Evolutionary conservation across 2,329 filamentous ascomycete genomes (phyloP).

Genomic region (Penicillium sp.): DNA sequence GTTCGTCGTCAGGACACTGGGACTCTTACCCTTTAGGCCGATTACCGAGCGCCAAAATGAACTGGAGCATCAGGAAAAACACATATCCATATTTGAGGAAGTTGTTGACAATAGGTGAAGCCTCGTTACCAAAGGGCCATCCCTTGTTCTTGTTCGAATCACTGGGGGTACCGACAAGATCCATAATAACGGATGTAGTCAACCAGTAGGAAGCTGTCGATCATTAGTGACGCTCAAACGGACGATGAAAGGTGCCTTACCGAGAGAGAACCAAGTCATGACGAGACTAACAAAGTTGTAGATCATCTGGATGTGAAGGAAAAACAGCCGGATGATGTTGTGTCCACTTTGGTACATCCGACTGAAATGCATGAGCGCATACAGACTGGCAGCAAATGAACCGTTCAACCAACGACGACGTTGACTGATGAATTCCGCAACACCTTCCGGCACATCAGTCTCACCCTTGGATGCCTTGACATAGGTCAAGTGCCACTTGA

Average conservation of each 20-base stretch:
- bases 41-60: constrained; percentile 92
- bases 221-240: not conserved
- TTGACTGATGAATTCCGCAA: constrained; percentile 92
- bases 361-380: constrained; percentile 94
- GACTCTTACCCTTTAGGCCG: constrained; percentile 75
- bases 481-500: constrained; percentile 97
- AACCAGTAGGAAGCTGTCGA: constrained; percentile 25
- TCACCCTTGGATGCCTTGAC: constrained; percentile 98
- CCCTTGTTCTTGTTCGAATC: constrained; percentile 19
- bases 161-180: constrained; percentile 27
- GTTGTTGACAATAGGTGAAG: constrained; percentile 79
- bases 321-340: constrained; percentile 95
- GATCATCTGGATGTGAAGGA: constrained; percentile 90
- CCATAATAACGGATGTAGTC: constrained; percentile 28
- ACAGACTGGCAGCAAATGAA: constrained; percentile 93
- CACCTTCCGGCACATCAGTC: constrained; percentile 96
- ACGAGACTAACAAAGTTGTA: constrained; percentile 88
- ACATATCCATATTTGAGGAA: constrained; percentile 88
- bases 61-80: constrained; percentile 86
- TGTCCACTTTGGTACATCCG: constrained; percentile 97
- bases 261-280: constrained; percentile 80
- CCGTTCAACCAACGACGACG: constrained; percentile 97
- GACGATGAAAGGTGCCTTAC: constrained; percentile 37
- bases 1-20: not conserved
- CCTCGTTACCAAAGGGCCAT: constrained; percentile 26